Evolutionary conservation across 768 basidiomycete genomes (phyloP), one percentile per base, ranked within the genome.

Genomic region (Saitozyma sp.): DNA sequence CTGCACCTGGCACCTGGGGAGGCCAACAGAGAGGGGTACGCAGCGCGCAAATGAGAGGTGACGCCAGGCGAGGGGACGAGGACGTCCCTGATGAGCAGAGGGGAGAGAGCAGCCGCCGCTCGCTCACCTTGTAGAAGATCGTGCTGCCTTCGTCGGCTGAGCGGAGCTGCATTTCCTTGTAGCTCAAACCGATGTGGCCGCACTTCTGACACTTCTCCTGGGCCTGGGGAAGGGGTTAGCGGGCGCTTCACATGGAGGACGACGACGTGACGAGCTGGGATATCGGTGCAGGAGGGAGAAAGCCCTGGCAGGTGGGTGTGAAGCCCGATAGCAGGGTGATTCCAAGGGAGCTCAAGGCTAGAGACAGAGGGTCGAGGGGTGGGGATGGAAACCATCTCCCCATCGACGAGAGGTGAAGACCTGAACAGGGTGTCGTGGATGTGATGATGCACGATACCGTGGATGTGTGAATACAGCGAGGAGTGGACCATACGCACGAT

Each of bases 61-160:
- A 29, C n/a, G 13, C 40, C 51, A 20, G 42, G 61, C 48, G 9
- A 42, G 61, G 63, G 29, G n/a, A 19, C n/a, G n/a, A n/a, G n/a
- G n/a, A n/a, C n/a, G n/a, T n/a, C n/a, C n/a, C n/a, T n/a, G n/a
- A n/a, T n/a, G n/a, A n/a, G n/a, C n/a, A n/a, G n/a, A n/a, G n/a
- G n/a, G n/a, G n/a, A n/a, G n/a, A n/a, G n/a, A n/a, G n/a, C n/a
- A n/a, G n/a, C n/a, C n/a, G n/a, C n/a, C n/a, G n/a, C n/a, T n/a
- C n/a, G n/a, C 89, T 64, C 76, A 92, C 92, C n/a, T 88, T 91
- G 79, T 94, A 96, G 78, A 95, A 88, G 71, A 94, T 87, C 11
- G 92, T 96, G 40, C 91, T 90, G 3, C 93, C 93, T 83, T 95
- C 93, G 79, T 95, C 93, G 45, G 91, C 93, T 67, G 91, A 90